Conservation (phyloP, 345 rosid species). For the Gynandropsis gynandra region DNA sequence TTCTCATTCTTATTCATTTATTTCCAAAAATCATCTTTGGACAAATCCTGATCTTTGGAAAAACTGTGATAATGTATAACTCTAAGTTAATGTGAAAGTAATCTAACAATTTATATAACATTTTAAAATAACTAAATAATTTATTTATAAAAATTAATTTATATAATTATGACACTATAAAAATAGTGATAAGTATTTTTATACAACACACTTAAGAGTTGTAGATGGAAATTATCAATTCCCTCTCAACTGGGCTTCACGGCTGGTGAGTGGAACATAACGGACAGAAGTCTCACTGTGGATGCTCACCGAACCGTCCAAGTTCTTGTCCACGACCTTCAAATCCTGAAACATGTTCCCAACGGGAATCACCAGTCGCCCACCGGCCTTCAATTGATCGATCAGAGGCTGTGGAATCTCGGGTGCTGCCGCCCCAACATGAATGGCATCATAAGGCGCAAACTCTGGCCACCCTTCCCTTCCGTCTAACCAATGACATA, state of each 20-base stretch:
- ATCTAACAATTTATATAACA: too few relatives aligned
- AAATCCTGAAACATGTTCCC: constrained; percentile 78
- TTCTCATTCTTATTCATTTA: too few relatives aligned
- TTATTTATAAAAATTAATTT: too few relatives aligned
- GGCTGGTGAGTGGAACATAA: constrained; percentile 85
- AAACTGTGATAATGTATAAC: too few relatives aligned
- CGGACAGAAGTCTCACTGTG: constrained; percentile 75
- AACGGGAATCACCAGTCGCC: constrained; percentile 92
- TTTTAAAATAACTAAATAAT: too few relatives aligned
- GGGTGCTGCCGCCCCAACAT: constrained; percentile 95
- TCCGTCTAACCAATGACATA: constrained; percentile 48
- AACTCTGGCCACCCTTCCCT: constrained; percentile 91
- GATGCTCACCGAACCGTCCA: constrained; percentile 65
- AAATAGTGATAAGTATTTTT: too few relatives aligned
- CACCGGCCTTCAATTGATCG: constrained; percentile 90
- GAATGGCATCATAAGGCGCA: constrained; percentile 94
- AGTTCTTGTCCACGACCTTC: constrained; percentile 68
- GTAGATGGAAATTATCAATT: constrained; percentile 20
- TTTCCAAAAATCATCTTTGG: too few relatives aligned
- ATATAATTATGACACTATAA: too few relatives aligned
- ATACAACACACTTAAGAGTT: not conserved
- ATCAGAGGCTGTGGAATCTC: constrained; percentile 76
- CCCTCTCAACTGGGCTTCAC: constrained; percentile 64
- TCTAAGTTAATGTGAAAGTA: too few relatives aligned
- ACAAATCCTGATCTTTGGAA: too few relatives aligned